Evolutionary conservation across 78 protist genomes (phyloP).

Genomic region (Dictyostelium purpureum): DNA sequence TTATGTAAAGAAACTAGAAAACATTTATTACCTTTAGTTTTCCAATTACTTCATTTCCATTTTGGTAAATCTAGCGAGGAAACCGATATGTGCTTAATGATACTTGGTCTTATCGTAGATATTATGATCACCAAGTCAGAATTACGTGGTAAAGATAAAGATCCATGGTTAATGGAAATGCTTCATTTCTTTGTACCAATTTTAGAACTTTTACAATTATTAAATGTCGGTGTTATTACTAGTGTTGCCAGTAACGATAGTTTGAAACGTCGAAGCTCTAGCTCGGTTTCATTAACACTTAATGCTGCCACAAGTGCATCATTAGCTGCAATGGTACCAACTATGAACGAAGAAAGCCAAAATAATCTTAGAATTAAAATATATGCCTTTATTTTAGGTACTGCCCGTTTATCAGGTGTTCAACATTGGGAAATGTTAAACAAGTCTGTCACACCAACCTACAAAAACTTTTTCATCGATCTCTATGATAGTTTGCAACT

Average conservation of each 20-base stretch:
- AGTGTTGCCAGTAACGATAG: not conserved
- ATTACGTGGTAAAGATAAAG: constrained; percentile 62
- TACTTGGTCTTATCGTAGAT: constrained; percentile 50
- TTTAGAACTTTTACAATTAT: constrained; percentile 47
- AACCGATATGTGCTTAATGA: constrained; percentile 66
- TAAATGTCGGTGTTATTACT: not conserved
- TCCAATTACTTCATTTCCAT: constrained; percentile 68
- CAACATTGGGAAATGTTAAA: constrained; percentile 73
- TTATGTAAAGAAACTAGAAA: constrained; percentile 50
- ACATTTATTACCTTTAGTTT: constrained; percentile 49
- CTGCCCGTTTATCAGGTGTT: constrained; percentile 57
- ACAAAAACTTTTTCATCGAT: constrained; percentile 56
- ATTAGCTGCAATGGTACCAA: constrained; percentile 28
- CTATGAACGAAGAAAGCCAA: constrained; percentile 38
- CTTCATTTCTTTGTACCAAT: constrained; percentile 60
- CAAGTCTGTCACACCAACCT: not conserved
- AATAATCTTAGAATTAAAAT: constrained; percentile 47
- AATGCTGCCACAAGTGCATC: constrained; percentile 33
- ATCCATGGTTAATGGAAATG: constrained; percentile 61
- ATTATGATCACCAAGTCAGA: constrained; percentile 66
- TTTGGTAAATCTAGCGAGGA: constrained; percentile 72
- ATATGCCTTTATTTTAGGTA: constrained; percentile 64
- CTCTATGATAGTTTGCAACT: constrained; percentile 40
- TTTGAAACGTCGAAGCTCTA: constrained; percentile 32
- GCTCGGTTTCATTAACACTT: constrained; percentile 28